A percentile compares a stretch with the other conserved stretches of the same genome.
Evolutionary conservation across 169 alveolate species (phyloP).

Genomic region (Cyclospora cayetanensis): DNA sequence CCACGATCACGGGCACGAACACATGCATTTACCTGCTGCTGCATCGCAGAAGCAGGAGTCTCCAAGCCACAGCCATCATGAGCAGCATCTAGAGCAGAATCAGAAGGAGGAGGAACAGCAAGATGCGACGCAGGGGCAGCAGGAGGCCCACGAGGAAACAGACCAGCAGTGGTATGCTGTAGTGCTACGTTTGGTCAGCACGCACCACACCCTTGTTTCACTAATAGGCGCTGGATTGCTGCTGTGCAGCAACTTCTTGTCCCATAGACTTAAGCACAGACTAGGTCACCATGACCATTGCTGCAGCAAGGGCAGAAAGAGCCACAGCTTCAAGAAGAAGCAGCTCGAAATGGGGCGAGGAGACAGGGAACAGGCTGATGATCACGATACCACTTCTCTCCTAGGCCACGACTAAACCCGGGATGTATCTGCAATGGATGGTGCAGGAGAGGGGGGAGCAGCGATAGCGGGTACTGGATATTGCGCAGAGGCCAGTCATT

Average conservation of each 20-base stretch:
- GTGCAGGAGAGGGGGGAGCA: too few relatives aligned
- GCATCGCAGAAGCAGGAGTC: too few relatives aligned
- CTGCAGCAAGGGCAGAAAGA: background rate
- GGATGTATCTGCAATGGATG: too few relatives aligned
- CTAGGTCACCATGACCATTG: background rate
- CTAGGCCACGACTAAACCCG: background rate
- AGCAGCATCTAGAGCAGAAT: too few relatives aligned
- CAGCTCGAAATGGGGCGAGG: background rate
- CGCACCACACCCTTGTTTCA: background rate
- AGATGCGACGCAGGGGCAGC: background rate
- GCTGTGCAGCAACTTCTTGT: slow-evolving; percentile 8
- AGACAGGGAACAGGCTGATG: background rate
- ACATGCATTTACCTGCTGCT: background rate
- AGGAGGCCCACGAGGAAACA: background rate
- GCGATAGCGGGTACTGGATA: too few relatives aligned
- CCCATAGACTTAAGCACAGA: slow-evolving; percentile 20
- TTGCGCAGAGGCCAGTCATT: too few relatives aligned
- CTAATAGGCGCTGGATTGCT: background rate
- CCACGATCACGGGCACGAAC: background rate
- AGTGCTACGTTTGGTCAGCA: background rate
- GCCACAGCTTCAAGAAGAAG: background rate
- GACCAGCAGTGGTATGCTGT: background rate
- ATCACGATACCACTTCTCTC: background rate
- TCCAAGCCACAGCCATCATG: too few relatives aligned
- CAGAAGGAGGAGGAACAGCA: background rate